These are phyloP conservation scores for Nemania sp. DNA, from an alignment of 2,329 filamentous ascomycete genomes.

Conservation along the genomic window DNA sequence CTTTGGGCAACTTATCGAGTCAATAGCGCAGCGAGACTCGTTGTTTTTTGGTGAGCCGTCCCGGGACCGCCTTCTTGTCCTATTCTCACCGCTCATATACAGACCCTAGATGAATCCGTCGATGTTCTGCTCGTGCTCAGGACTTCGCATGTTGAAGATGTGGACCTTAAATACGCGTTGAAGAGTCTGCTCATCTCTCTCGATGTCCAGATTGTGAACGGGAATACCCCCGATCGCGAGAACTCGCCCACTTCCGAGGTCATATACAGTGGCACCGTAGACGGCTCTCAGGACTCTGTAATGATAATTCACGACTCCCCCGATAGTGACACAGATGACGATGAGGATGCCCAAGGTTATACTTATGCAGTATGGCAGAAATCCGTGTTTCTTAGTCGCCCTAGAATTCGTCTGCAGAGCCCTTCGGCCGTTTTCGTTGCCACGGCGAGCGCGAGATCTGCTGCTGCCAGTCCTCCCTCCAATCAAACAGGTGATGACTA, in stretches of 20 bases:
- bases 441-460: slow-evolving; percentile 62
- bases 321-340: slow-evolving; percentile 31
- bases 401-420: slow-evolving; percentile 67
- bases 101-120: slow-evolving; percentile 72
- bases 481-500: slow-evolving; percentile 61
- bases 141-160: slow-evolving; percentile 63
- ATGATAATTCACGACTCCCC: slow-evolving; percentile 52
- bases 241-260: slow-evolving; percentile 58
- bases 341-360: slow-evolving; percentile 40
- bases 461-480: slow-evolving; percentile 47
- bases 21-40: slow-evolving; percentile 64
- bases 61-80: slow-evolving; percentile 36
- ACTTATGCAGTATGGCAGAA: slow-evolving; percentile 65
- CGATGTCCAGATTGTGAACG: slow-evolving; percentile 68
- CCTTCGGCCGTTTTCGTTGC: slow-evolving; percentile 70
- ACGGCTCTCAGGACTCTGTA: slow-evolving; percentile 55
- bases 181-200: slow-evolving; percentile 67
- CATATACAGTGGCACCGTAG: slow-evolving; percentile 61
- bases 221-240: slow-evolving; percentile 53
- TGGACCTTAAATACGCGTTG: slow-evolving; percentile 61
- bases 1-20: slow-evolving; percentile 55
- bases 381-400: slow-evolving; percentile 60
- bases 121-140: slow-evolving; percentile 70
- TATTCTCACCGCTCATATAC: slow-evolving; percentile 52
- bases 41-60: slow-evolving; percentile 71